Evolutionary conservation across 2,329 filamentous ascomycete genomes (phyloP), one percentile per base, ranked within the genome.

Genomic region (Ophidiomyces ophidiicola): DNA sequence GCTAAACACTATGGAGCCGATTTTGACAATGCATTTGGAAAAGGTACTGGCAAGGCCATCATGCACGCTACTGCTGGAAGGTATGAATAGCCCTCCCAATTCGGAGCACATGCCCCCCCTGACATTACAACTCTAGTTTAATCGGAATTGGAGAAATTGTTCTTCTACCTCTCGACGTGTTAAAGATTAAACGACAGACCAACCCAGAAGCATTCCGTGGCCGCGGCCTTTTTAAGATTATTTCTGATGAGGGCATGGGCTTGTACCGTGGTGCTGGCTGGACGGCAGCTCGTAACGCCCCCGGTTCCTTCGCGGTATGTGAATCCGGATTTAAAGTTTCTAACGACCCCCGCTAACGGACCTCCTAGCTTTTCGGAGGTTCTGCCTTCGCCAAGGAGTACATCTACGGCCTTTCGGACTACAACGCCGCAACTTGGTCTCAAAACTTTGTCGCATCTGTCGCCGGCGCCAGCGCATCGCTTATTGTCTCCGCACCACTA

Each of bases 171-270:
- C 76, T 98, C 45, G 90, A 98, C 53, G 88, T 98, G 26, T 75
- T 98, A 47, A 98, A 98, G 76, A 98, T 98, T 70, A 98, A 98
- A 76, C 80, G 90, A 55, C 90, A 98, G 70, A 98, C 90, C 50
- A 98, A 98, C 71, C 90, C 90, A 28, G 90, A 96, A 58, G 87
- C 90, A 24, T 98, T 98, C 78, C 78, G 86, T 50, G 88, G 88
- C 52, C 82, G 90, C 54, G 90, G 90, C 46, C 72, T 98, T 44
- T 68, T 96, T 58, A 80, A 74, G 64, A 96, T 98, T 49, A 74
- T 98, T 46, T 74, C 76, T 43, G 90, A 98, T 57, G 90, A 98
- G 64, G 90, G 90, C 24, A 92, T 96, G 55, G 86, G 86, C 35
- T 68, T 98, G 36, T 98, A 98, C 70, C 78, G 90, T 58, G 90